Conservation (phyloP, 202 grass and related monocot species). For the Carex arenaria region DNA sequence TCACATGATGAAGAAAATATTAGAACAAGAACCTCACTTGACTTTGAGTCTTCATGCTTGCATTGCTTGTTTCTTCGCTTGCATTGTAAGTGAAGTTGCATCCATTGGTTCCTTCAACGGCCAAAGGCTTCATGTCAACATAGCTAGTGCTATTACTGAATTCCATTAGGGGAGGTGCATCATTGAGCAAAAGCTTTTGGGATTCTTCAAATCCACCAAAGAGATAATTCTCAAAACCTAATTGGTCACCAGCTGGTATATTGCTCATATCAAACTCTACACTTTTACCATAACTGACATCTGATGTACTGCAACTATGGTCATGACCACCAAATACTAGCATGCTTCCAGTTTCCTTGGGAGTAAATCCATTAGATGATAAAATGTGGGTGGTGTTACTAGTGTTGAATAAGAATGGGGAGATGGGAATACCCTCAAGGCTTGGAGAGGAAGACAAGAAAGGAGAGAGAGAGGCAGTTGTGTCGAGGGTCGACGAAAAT, state of each 20-base stretch:
- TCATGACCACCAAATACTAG: constrained; percentile 34
- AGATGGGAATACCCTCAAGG: constrained; percentile 30
- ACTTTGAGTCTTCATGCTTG: constrained; percentile 22
- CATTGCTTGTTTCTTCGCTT: constrained; percentile 8
- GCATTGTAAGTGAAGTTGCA: constrained; percentile 21
- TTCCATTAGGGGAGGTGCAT: constrained; percentile 9
- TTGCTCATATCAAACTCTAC: constrained; percentile 21
- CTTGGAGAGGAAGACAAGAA: constrained; percentile 19
- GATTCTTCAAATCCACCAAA: constrained; percentile 36
- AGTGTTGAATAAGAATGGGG: constrained; percentile 22
- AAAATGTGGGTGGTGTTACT: neutral
- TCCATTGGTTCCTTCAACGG: neutral
- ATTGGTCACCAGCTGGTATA: neutral
- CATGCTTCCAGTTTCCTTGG: constrained; percentile 13
- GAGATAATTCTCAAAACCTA: constrained; percentile 32
- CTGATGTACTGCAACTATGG: constrained; percentile 33
- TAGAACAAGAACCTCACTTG: constrained; percentile 30
- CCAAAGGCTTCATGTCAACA: constrained; percentile 25
- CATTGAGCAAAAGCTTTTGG: constrained; percentile 31
- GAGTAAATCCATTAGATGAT: neutral
- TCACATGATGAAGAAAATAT: neutral
- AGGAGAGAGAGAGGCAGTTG: neutral
- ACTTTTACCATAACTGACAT: constrained; percentile 24
- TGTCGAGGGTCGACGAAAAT: neutral
- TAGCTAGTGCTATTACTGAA: constrained; percentile 17